Evolutionary conservation across 129 eudicot genomes (phyloP).

Genomic region (Heracleum sosnowskyi): DNA sequence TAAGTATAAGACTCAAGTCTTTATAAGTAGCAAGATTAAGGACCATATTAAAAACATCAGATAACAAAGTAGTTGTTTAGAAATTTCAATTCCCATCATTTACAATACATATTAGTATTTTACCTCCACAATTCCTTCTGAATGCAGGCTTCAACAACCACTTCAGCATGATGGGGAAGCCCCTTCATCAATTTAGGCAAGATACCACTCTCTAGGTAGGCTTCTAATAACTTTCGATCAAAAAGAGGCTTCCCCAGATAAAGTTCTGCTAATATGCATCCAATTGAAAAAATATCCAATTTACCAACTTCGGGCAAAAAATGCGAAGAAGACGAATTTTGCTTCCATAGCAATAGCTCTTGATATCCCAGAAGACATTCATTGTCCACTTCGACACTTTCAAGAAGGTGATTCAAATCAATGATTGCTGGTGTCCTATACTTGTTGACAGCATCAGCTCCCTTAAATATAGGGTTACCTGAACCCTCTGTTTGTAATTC

Average conservation of each 20-base stretch:
- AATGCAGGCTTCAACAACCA: conserved; percentile 81
- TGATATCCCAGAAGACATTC: conserved; percentile 57
- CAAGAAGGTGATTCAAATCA: conserved; percentile 60
- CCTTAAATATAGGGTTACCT: conserved; percentile 2
- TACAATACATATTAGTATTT: background rate
- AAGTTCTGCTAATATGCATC: conserved; percentile 89
- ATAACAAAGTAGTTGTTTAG: background rate
- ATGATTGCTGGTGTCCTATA: conserved; percentile 20
- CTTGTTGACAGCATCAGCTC: conserved; percentile 19
- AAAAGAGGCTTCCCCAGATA: conserved; percentile 77
- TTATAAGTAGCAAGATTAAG: background rate
- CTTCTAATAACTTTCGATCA: conserved; percentile 42
- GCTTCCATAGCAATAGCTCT: conserved; percentile 76
- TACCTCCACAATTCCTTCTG: conserved; percentile 81
- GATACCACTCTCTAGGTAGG: conserved; percentile 55
- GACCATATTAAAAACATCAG: background rate
- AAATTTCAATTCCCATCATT: background rate
- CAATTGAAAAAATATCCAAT: conserved; percentile 70
- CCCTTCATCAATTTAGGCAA: conserved; percentile 53
- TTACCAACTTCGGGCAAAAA: conserved; percentile 36
- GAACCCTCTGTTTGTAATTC: conserved; percentile 18
- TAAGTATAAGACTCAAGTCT: background rate
- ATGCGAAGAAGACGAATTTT: conserved; percentile 25
- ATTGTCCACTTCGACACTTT: conserved; percentile 66
- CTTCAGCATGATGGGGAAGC: conserved; percentile 57